phyloP scores from a whole-genome alignment of 192 early-diverging fungal species.

The Rhizophagus prolifer region DNA sequence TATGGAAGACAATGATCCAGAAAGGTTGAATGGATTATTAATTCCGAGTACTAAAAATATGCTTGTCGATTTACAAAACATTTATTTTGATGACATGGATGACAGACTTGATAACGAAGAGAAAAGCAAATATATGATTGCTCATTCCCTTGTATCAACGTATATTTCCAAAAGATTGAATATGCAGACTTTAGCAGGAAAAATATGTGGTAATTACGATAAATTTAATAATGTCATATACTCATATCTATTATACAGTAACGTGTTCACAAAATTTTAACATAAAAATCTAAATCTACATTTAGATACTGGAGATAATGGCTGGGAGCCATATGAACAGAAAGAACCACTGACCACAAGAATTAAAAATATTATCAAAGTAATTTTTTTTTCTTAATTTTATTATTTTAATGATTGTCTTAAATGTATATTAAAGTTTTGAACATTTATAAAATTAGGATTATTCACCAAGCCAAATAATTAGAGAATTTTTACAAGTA shows the following conservation, averaged over 20 bases:
- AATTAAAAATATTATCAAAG: too few relatives aligned
- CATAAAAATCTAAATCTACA: neutral
- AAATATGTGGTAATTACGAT: neutral
- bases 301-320: too few relatives aligned
- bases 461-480: too few relatives aligned
- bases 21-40: neutral
- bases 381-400: too few relatives aligned
- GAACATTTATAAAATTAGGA: too few relatives aligned
- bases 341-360: neutral
- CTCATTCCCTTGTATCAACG: neutral
- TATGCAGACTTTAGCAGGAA: neutral
- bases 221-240: too few relatives aligned
- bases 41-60: neutral
- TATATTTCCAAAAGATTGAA: neutral
- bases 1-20: too few relatives aligned
- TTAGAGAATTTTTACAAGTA: too few relatives aligned
- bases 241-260: neutral
- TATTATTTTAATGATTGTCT: too few relatives aligned
- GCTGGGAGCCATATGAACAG: constrained; percentile 11
- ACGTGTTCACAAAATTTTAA: neutral
- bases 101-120: neutral
- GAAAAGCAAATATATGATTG: neutral
- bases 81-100: constrained; percentile 9
- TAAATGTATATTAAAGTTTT: too few relatives aligned
- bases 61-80: neutral